These are phyloP conservation scores for Trichoderma gamsii DNA, from an alignment of 495 filamentous ascomycete species.

Conservation along the genomic window DNA sequence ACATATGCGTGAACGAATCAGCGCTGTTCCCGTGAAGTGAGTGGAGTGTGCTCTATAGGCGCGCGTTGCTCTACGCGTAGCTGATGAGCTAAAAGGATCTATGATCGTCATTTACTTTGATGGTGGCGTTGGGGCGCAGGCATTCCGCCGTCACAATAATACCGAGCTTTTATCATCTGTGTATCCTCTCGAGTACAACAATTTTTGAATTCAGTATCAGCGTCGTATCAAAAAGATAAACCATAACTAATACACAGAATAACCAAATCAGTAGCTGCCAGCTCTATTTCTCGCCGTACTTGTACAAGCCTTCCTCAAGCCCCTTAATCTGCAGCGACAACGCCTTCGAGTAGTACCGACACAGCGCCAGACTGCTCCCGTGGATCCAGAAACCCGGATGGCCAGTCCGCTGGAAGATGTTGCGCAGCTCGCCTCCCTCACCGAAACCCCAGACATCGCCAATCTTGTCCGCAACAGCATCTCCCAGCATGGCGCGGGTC, in stretches of 20 bases:
- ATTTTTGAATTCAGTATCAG: not conserved
- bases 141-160: no score
- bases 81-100: no score
- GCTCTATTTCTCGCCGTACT: constrained; percentile 13
- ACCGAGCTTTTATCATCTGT: no score
- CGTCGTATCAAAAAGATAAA: not conserved
- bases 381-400: constrained; percentile 81
- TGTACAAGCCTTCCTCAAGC: constrained; percentile 45
- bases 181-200: no score
- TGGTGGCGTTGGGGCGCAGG: no score
- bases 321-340: constrained; percentile 75
- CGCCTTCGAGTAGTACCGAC: constrained; percentile 63
- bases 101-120: no score
- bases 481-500: constrained; percentile 59
- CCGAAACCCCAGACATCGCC: constrained; percentile 74
- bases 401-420: constrained; percentile 65
- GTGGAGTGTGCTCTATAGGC: no score
- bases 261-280: not conserved
- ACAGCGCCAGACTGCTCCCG: constrained; percentile 72
- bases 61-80: no score
- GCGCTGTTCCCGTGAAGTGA: no score
- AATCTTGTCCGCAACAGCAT: constrained; percentile 58
- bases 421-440: constrained; percentile 65
- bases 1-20: no score
- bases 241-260: not conserved